Base-by-base conservation (phyloP, 2,329 filamentous ascomycete genomes). In the Setomelanomma holmii region DNA sequence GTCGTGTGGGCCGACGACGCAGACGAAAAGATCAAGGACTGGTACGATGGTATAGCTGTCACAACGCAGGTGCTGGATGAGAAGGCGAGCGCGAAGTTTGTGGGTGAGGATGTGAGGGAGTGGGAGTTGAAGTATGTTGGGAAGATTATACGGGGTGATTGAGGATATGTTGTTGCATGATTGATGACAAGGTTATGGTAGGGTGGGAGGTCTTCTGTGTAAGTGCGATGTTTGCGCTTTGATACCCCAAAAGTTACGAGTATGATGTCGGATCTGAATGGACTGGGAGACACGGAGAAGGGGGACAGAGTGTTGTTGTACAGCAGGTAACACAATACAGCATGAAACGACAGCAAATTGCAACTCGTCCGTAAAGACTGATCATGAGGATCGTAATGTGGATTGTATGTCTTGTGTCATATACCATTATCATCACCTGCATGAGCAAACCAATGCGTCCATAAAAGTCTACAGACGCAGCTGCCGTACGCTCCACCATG, bases 101-200 rank as follows among this genome's bases (percentile, higher is more conserved):
- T 60, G 8, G 73, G 73, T 5, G 57, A 63, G 20, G 64, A 70
- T 40, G 59, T 68, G 4, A 54, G 54, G 30, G 73, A 76, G 46
- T 76, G 73, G 73, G 72, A 75, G 49, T 40, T 72, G 39, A 74
- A 73, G 51, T 74, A 64, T 55, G 60, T 70, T n/a, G 60, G 68
- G 1, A 75, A 75, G 55, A 72, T 75, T 38, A 69, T 75, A 6
- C 48, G 64, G 22, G 64, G 64, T 0, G 63, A 67, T 38, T 67
- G 49, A 57, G 11, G 17, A 16, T 7, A 12, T 36, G 12, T 36
- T 36, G 16, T 36, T 14, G 34, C 11, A n/a, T 16, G 34, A n/a
- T n/a, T n/a, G 3, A 30, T 30, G 27, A 14, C 10, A 30, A 14
- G 27, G 27, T 30, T 30, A 14, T 10, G 27, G 10, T 30, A 10